These are phyloP conservation scores for Pleurotus ostreatus DNA, from an alignment of 768 basidiomycete species.

Conservation along the genomic window DNA sequence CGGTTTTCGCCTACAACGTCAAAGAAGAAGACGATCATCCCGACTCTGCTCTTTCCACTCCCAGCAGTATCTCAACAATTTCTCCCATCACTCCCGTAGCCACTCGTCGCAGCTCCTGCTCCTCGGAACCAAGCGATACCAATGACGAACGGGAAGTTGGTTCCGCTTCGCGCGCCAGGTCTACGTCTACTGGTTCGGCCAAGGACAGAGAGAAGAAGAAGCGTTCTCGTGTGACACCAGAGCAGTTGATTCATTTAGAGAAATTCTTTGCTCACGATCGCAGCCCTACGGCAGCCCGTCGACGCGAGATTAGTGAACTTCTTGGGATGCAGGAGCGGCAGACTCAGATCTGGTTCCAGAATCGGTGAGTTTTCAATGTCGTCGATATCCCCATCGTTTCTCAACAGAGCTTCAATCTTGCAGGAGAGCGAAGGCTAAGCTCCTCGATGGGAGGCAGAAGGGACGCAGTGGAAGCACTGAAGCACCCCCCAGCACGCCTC, in stretches of 20 bases:
- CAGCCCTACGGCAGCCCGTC: conserved; percentile 65
- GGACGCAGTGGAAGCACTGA: conserved; percentile 30
- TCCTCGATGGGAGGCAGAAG: conserved; percentile 54
- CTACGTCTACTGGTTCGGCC: conserved; percentile 22
- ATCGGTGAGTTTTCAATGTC: conserved; percentile 44
- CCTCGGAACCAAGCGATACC: conserved; percentile 19
- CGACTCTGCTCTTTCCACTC: conserved; percentile 18
- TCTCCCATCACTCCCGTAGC: conserved; percentile 24
- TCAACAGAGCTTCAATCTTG: neutral
- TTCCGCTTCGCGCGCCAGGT: conserved; percentile 29
- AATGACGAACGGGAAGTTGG: conserved; percentile 30
- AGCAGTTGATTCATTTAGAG: conserved; percentile 76
- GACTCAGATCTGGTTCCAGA: conserved; percentile 90
- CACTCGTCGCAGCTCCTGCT: conserved; percentile 19
- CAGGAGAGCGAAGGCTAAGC: conserved; percentile 81
- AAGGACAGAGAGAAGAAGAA: conserved; percentile 59
- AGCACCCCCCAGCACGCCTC: conserved; percentile 44
- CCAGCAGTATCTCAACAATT: conserved; percentile 19
- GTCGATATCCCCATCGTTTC: too few relatives aligned
- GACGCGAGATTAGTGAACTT: conserved; percentile 69
- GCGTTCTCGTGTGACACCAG: conserved; percentile 74
- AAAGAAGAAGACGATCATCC: conserved; percentile 16
- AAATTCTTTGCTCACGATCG: conserved; percentile 63
- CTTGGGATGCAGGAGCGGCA: conserved; percentile 85
- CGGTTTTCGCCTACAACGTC: conserved; percentile 9